A percentile compares a stretch with the other conserved stretches of the same genome.
Evolutionary conservation across 1,284 basidiomycete genomes (phyloP).

Genomic region (Cryptococcus sp.): DNA sequence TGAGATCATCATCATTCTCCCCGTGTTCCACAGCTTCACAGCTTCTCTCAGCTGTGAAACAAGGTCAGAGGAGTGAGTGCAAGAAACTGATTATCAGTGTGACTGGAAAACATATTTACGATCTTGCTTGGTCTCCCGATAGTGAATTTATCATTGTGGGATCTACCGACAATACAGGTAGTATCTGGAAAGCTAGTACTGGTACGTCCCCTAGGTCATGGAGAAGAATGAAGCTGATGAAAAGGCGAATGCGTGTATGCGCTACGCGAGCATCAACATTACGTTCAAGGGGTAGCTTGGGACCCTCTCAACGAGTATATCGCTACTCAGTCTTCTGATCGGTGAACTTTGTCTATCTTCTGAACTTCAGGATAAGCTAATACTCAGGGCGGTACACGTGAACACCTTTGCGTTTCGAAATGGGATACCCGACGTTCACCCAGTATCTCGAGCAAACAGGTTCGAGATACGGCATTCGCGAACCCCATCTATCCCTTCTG

Average conservation of each 20-base stretch:
- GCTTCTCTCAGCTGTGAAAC: not conserved
- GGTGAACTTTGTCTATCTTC: conserved; percentile 46
- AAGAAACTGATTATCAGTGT: conserved; percentile 37
- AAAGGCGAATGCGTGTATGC: conserved; percentile 44
- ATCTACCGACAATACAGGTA: conserved; percentile 90
- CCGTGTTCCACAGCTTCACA: too few species aligned
- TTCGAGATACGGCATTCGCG: conserved; percentile 48
- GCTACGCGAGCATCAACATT: conserved; percentile 73
- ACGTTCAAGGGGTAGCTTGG: conserved; percentile 95
- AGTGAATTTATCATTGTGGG: conserved; percentile 91
- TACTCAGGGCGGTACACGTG: conserved; percentile 67
- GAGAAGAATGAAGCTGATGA: conserved; percentile 8
- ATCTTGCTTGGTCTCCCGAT: conserved; percentile 93
- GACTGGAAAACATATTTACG: conserved; percentile 92
- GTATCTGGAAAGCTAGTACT: conserved; percentile 44
- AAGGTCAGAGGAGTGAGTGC: not conserved
- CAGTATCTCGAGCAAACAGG: conserved; percentile 42
- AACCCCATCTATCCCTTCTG: conserved; percentile 45
- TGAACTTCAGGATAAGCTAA: conserved; percentile 3
- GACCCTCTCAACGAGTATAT: conserved; percentile 92
- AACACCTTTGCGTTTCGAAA: conserved; percentile 73
- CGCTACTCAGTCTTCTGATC: conserved; percentile 88
- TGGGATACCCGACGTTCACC: conserved; percentile 74
- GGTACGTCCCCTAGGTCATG: conserved; percentile 21
- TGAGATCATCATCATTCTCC: too few species aligned